Conservation (phyloP, 1,284 basidiomycete species). For the Cryptococcus sp. region DNA sequence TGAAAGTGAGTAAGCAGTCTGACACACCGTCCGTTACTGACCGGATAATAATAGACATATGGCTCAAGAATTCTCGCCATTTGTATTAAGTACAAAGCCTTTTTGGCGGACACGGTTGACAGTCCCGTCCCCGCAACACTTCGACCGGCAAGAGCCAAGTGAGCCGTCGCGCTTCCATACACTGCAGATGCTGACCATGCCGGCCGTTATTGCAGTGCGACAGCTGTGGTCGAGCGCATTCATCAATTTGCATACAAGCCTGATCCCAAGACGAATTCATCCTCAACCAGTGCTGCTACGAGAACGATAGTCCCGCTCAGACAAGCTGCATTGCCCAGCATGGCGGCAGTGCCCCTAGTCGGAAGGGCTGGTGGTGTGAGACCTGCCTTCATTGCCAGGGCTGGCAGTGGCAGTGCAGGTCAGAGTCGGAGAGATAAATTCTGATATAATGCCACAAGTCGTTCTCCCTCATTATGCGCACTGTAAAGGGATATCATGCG, state of each 20-base stretch:
- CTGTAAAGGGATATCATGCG: no score
- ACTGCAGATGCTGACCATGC: no score
- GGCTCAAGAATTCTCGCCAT: conserved; percentile 15
- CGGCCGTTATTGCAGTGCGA: not conserved
- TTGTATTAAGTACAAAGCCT: conserved; percentile 9
- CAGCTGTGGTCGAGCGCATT: not conserved
- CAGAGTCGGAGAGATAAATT: conserved; percentile 7
- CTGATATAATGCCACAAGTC: not conserved
- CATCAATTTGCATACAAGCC: conserved; percentile 7
- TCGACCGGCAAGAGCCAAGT: no score
- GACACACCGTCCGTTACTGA: not conserved
- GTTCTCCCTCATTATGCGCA: no score
- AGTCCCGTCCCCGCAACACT: no score
- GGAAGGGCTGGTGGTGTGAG: no score
- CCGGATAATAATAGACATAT: conserved; percentile 7
- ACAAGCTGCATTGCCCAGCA: no score
- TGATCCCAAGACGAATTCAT: not conserved
- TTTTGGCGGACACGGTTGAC: no score
- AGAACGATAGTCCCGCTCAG: conserved; percentile 5
- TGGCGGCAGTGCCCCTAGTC: no score
- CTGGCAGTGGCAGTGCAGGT: not conserved
- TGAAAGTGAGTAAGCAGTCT: conserved; percentile 5
- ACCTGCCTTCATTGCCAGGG: no score
- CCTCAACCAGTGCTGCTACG: not conserved
- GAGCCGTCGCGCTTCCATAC: no score